Evolutionary conservation across 2,329 filamentous ascomycete genomes (phyloP), one percentile per base, ranked within the genome.

Genomic region (Basipetospora chlamydospora): DNA sequence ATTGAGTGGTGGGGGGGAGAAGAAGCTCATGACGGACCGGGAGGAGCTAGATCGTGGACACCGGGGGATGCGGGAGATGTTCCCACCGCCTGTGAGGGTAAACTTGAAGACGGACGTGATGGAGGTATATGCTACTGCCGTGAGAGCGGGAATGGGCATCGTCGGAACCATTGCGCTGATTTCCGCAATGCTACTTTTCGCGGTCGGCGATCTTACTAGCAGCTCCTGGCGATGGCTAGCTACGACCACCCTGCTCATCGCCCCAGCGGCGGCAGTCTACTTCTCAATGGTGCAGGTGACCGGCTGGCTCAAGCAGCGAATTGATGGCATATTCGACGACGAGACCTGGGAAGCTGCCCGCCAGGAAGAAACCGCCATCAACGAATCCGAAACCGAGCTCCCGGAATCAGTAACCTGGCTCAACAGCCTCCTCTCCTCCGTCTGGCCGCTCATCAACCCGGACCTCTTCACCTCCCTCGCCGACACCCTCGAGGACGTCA

Each of bases 381-480:
- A 36, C 26, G 6, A 36, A 9, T 36, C 34, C 16, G 26, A 29
- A 12, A 26, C 13, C 18, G 34, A 36, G 26, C 34, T 36, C 4
- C 34, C 34, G 8, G 34, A 36, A 17, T 36, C 34, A 7, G 34
- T 36, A 2, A 26, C 16, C 10, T 96, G 90, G 90, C 80, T 98
- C 71, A 98, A 98, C 54, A 87, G 83, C 0, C 73, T 90, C 35
- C 58, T 96, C 4, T 73, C 72, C 2, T 72, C 94, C 28, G 68
- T 90, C 29, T 98, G 90, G 90, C 82, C 84, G 1, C 63, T 96
- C 4, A 77, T 95, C 44, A 92, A 96, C 50, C 88, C 90, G 0
- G 88, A 96, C 29, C 92, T 96, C 81, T 90, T 98, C 55, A 65
- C 74, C n/a, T 73, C 74, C 5, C 73, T 95, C 7, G 87, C 87